Evolutionary conservation across 2,329 filamentous ascomycete genomes (phyloP).

Genomic region (Rhinocladiella similis): DNA sequence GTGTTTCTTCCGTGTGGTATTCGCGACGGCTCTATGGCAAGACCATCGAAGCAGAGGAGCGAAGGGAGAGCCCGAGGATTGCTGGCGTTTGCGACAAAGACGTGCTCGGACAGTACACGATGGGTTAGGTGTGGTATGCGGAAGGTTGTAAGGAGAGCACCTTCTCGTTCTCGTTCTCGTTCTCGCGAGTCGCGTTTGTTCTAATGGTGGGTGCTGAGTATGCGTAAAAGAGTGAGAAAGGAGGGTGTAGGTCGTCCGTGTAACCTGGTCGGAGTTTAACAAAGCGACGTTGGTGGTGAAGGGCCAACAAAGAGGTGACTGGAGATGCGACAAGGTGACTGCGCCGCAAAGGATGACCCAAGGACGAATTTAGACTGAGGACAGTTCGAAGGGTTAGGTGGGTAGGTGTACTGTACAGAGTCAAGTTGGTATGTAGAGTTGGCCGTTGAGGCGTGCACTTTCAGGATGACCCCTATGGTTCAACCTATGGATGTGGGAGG

Average conservation of each 20-base stretch:
- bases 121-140: background rate
- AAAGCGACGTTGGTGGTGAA: background rate
- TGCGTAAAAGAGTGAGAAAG: background rate
- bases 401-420: too few relatives aligned
- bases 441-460: too few relatives aligned
- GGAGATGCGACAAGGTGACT: background rate
- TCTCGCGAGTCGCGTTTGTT: background rate
- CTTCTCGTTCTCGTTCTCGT: background rate
- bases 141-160: background rate
- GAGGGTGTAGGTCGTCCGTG: too few relatives aligned
- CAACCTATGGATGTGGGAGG: too few relatives aligned
- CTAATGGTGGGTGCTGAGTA: too few relatives aligned
- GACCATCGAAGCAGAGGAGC: background rate
- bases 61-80: background rate
- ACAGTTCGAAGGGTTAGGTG: background rate
- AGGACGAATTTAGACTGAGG: background rate
- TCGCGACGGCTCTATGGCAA: background rate
- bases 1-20: background rate
- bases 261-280: background rate
- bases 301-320: constrained; percentile 1
- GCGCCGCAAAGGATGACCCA: constrained; percentile 14
- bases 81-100: background rate
- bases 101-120: background rate
- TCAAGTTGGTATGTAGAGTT: too few relatives aligned
- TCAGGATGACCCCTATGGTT: too few relatives aligned